These are phyloP conservation scores for Fusarium pseudonygamai DNA, from an alignment of 2,329 filamentous ascomycete genomes.

Conservation along the genomic window DNA sequence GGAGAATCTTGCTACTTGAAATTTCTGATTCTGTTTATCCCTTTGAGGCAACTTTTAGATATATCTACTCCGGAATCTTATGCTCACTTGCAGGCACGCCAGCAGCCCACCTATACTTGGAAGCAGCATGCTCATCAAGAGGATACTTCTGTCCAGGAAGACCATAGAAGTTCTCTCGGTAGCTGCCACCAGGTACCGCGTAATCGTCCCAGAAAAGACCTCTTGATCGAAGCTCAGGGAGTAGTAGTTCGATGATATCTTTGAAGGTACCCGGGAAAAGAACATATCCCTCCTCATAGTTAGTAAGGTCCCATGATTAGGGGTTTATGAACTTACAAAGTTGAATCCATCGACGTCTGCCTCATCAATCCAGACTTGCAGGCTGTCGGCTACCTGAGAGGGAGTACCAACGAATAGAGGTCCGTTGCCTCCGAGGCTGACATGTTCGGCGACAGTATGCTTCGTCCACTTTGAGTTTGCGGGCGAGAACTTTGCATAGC, in stretches of 20 bases:
- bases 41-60: rapidly evolving
- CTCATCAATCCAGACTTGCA: conserved; percentile 74
- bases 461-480: conserved; percentile 77
- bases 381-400: conserved; percentile 70
- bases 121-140: conserved; percentile 61
- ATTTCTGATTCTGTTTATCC: not conserved
- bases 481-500: conserved; percentile 65
- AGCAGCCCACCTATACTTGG: conserved; percentile 55
- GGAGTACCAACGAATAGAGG: conserved; percentile 72
- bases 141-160: conserved; percentile 60
- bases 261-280: conserved; percentile 74
- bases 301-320: not conserved
- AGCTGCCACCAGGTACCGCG: conserved; percentile 65
- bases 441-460: conserved; percentile 72
- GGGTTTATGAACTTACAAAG: conserved; percentile 59
- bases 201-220: conserved; percentile 67
- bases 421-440: conserved; percentile 74
- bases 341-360: conserved; percentile 81
- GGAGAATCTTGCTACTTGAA: rapidly evolving
- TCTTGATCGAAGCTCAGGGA: conserved; percentile 69
- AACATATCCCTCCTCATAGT: conserved; percentile 62
- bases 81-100: conserved; percentile 37
- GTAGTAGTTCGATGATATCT: conserved; percentile 71
- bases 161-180: conserved; percentile 68
- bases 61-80: conserved; percentile 21